phyloP scores from a whole-genome alignment of 2,329 filamentous ascomycete genomes.

The Cladobotryum mycophilum region DNA sequence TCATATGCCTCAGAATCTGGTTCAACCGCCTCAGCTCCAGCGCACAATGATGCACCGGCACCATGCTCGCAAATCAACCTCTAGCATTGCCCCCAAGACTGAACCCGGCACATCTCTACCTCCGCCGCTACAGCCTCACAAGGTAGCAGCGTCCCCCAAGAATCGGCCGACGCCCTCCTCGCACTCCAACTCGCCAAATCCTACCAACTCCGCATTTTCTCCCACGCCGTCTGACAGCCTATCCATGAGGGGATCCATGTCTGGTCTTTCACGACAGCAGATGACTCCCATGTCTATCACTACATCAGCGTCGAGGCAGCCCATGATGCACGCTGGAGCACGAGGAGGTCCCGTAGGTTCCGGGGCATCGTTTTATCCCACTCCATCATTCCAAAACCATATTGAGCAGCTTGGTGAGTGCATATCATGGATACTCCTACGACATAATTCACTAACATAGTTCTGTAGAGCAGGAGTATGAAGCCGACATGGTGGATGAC shows the following conservation, averaged over 20 bases:
- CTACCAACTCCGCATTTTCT: slow-evolving; percentile 39
- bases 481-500: slow-evolving; percentile 84
- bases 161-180: slow-evolving; percentile 78
- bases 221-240: slow-evolving; percentile 42
- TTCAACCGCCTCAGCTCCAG: slow-evolving; percentile 71
- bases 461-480: slow-evolving; percentile 92
- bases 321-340: slow-evolving; percentile 31
- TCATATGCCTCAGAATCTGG: slow-evolving; percentile 59
- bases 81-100: slow-evolving; percentile 69
- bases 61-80: slow-evolving; percentile 64
- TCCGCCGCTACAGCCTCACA: slow-evolving; percentile 40
- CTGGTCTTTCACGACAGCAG: slow-evolving; percentile 25
- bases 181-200: slow-evolving; percentile 55
- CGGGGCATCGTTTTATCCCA: slow-evolving; percentile 63
- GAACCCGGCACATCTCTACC: slow-evolving; percentile 48
- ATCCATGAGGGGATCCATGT: slow-evolving; percentile 36
- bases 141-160: slow-evolving; percentile 59
- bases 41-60: slow-evolving; percentile 76
- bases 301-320: slow-evolving; percentile 22
- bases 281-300: slow-evolving; percentile 23
- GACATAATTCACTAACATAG: neutral
- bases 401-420: slow-evolving; percentile 78
- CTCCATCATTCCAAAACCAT: slow-evolving; percentile 81
- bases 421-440: slow-evolving; percentile 24
- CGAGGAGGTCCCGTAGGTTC: slow-evolving; percentile 30